Percentiles rank a stretch among this genome's conserved stretches.
Evolutionary conservation across 1,284 basidiomycete species (phyloP).

Genomic region (Puccinia polysora): DNA sequence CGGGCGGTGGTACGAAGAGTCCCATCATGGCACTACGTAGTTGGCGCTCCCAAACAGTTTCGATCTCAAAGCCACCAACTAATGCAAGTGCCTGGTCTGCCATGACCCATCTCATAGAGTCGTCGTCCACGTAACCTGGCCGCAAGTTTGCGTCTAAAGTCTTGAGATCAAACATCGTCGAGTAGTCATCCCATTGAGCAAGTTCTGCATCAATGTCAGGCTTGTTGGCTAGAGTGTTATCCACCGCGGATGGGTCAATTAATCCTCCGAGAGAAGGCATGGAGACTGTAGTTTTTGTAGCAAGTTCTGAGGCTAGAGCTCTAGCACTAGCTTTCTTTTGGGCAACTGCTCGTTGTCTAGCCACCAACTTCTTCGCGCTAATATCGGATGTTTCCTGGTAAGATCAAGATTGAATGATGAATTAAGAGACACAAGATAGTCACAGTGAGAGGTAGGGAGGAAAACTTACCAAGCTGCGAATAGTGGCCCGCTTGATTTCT

Average conservation of each 20-base stretch:
- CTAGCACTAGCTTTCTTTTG: constrained; percentile 33
- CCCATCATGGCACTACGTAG: constrained; percentile 41
- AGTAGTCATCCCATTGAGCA: constrained; percentile 36
- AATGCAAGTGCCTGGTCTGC: constrained; percentile 29
- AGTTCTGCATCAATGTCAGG: constrained; percentile 38
- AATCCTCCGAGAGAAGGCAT: constrained; percentile 30
- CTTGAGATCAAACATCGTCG: constrained; percentile 31
- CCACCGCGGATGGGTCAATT: constrained; percentile 10
- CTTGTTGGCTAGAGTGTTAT: background rate
- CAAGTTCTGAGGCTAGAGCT: constrained; percentile 29
- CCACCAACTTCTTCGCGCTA: constrained; percentile 31
- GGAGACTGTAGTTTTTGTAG: constrained; percentile 20
- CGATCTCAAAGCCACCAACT: constrained; percentile 40
- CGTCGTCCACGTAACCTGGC: constrained; percentile 29
- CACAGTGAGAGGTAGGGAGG: background rate
- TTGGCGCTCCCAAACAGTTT: constrained; percentile 39
- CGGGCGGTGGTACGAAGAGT: constrained; percentile 23
- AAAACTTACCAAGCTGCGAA: constrained; percentile 34
- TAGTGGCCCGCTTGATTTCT: constrained; percentile 35
- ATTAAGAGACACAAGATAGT: no score
- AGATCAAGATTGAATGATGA: background rate
- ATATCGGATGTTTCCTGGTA: constrained; percentile 29
- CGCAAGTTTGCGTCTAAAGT: constrained; percentile 9
- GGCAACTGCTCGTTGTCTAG: constrained; percentile 22
- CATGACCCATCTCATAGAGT: constrained; percentile 32